These are phyloP conservation scores for Entomortierella parvispora DNA, from an alignment of 192 early-diverging fungal species.

Conservation along the genomic window DNA sequence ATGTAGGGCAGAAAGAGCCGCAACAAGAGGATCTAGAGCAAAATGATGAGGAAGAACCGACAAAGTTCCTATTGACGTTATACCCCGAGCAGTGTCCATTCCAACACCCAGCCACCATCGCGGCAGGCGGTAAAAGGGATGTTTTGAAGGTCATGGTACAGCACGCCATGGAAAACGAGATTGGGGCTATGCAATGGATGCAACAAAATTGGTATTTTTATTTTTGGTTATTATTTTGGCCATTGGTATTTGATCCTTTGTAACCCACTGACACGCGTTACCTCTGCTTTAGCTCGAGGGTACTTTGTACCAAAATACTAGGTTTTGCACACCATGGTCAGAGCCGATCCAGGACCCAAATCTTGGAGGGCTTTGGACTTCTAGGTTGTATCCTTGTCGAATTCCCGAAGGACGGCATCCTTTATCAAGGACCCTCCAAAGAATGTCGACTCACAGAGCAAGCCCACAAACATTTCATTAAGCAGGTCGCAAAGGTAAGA, in stretches of 20 bases:
- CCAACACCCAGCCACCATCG: neutral
- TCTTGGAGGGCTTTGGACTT: slow-evolving; percentile 18
- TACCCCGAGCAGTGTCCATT: slow-evolving; percentile 13
- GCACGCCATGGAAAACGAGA: slow-evolving; percentile 25
- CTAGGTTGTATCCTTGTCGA: slow-evolving; percentile 21
- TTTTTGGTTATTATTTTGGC: neutral
- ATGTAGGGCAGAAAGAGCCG: too few species aligned
- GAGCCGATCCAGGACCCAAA: neutral
- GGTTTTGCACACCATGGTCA: slow-evolving; percentile 11
- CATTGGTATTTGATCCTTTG: neutral
- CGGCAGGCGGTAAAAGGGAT: neutral
- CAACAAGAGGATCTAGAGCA: too few species aligned
- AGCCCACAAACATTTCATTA: neutral
- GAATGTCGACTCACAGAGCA: neutral
- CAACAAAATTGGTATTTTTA: slow-evolving; percentile 6
- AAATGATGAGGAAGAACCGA: too few species aligned
- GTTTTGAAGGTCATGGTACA: slow-evolving; percentile 7
- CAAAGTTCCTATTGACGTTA: slow-evolving; percentile 16
- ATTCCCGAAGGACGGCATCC: slow-evolving; percentile 7
- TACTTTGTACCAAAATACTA: slow-evolving; percentile 4
- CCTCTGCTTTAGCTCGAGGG: neutral
- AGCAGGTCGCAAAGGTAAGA: slow-evolving; percentile 19
- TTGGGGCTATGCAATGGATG: slow-evolving; percentile 27
- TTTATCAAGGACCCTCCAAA: slow-evolving; percentile 14
- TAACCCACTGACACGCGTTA: neutral